Evolutionary conservation across 306 rosid genomes (phyloP), one percentile per base, ranked within the genome.

Genomic region (Delonix regia): DNA sequence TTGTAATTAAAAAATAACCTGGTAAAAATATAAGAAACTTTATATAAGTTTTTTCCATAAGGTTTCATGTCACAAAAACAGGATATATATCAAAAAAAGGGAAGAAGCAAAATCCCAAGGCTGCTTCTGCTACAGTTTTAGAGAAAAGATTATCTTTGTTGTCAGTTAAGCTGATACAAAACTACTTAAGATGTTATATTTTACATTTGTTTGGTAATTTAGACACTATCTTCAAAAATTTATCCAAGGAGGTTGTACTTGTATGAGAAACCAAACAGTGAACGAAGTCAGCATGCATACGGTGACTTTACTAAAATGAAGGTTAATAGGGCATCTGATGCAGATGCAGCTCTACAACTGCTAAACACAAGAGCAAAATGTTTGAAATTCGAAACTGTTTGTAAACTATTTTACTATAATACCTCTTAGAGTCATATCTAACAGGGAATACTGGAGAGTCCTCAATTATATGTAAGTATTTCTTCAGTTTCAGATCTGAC

Each of bases 401-500:
- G 38, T 69, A 69, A 49, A 45, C 68, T 62, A 33, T 62, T 42
- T 22, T 19, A 33, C 33, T 27, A 69, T 19, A 52, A 73, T 84
- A 95, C 99, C 98, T 90, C 64, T 81, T 89, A 85, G 71, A 30
- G 76, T 95, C 99, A 81, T 88, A 91, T 78, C 92, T 27, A 79
- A 95, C 96, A 27, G 99, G 99, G 77, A 64, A 95, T 80, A 91
- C 96, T 18, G 91, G 85, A 14, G 94, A 89, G 38, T 82, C 81
- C 87, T 95, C 97, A 69, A 92, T 93, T 85, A 95, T 95, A 86
- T 93, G 97, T 87, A 95, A 78, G 88, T 91, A 95, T 78, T 95
- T 95, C 97, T 91, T 95, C 88, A 95, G 86, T 76, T 95, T 95
- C 89, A 91, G 81, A 89, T 95, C 99, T 71, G 96, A 86, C 99